phyloP scores from a whole-genome alignment of 106 monocot species.

The Dendrobium chrysotoxum region DNA sequence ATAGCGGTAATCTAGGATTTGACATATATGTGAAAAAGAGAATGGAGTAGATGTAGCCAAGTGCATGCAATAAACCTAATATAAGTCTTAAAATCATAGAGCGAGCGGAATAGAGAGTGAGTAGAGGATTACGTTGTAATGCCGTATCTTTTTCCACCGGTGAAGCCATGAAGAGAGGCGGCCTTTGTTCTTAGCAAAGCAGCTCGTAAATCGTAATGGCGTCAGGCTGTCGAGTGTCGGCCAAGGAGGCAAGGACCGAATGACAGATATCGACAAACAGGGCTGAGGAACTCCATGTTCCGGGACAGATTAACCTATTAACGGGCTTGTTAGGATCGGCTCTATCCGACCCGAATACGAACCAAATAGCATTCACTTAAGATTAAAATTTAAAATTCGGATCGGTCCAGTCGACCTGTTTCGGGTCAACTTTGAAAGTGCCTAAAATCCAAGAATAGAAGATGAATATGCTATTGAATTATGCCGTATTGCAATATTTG shows the following conservation, averaged over 20 bases:
- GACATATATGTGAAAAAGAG: neutral
- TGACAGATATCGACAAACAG: too few relatives aligned
- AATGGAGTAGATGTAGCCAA: neutral
- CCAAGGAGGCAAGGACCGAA: too few relatives aligned
- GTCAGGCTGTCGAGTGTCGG: neutral
- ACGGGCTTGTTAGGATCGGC: too few relatives aligned
- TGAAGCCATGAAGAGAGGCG: conserved; percentile 2
- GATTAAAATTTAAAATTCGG: too few relatives aligned
- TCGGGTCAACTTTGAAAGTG: too few relatives aligned
- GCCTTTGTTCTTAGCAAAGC: neutral
- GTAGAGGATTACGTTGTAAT: neutral
- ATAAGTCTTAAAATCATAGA: neutral
- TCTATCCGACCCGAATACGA: too few relatives aligned
- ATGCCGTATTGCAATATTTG: too few relatives aligned
- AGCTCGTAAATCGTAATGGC: neutral
- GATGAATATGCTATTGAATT: too few relatives aligned
- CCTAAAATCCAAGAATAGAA: too few relatives aligned
- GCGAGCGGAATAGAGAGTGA: neutral
- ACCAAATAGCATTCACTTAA: too few relatives aligned
- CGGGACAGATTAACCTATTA: too few relatives aligned
- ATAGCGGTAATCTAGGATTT: neutral
- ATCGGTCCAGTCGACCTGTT: too few relatives aligned
- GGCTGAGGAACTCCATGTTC: neutral
- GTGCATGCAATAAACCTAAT: neutral
- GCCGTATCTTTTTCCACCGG: neutral